Conservation (phyloP, 371 early-diverging fungal genomes). For the Circinella umbellata region DNA sequence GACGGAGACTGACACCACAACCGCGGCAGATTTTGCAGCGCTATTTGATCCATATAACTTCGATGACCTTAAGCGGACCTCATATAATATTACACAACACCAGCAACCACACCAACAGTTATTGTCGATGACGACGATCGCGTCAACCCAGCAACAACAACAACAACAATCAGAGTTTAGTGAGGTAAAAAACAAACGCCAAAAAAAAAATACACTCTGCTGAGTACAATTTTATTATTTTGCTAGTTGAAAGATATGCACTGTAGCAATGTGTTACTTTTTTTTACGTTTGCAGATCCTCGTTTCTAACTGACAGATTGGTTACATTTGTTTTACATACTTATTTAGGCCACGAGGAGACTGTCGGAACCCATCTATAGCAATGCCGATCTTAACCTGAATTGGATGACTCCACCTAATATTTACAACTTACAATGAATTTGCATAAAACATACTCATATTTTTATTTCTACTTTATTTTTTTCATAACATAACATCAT, state of each 20-base stretch:
- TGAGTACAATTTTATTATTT: too few species aligned
- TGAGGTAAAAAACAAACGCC: neutral
- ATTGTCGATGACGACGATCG: neutral
- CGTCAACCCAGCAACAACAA: neutral
- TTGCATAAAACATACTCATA: neutral
- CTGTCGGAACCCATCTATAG: constrained; percentile 14
- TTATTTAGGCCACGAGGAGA: constrained; percentile 10
- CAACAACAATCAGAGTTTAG: constrained; percentile 9
- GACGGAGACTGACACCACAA: constrained; percentile 3
- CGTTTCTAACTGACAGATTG: neutral
- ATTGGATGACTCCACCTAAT: too few species aligned
- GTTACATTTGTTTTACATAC: neutral
- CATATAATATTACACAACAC: neutral
- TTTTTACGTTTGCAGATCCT: neutral
- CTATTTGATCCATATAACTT: constrained; percentile 2
- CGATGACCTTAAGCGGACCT: neutral
- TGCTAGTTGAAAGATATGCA: too few species aligned
- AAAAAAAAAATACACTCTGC: too few species aligned
- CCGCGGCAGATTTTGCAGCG: constrained; percentile 4
- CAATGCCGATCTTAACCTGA: neutral
- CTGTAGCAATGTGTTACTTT: neutral
- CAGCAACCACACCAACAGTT: neutral
- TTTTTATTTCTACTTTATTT: neutral
- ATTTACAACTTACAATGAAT: neutral
- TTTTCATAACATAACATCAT: neutral